phyloP scores from a whole-genome alignment of 805 yeast species.

The Wickerhamiella sergipiensis region DNA sequence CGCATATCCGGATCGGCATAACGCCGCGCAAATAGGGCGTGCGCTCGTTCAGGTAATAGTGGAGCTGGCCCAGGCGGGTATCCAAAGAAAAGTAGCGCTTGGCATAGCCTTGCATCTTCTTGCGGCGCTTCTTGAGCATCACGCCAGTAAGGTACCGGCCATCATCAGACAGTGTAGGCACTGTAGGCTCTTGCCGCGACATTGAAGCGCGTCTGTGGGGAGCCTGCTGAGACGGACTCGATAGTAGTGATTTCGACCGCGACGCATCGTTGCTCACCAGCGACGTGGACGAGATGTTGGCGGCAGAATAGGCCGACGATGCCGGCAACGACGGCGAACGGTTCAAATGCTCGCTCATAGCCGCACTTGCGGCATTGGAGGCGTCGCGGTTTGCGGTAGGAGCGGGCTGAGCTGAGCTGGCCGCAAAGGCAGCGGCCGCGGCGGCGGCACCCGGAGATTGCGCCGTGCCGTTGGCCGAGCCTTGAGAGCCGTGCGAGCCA shows the following conservation, averaged over 20 bases:
- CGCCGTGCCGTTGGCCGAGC: background rate
- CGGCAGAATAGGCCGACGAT: background rate
- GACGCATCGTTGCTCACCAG: background rate
- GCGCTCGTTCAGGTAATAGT: conserved; percentile 61
- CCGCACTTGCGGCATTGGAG: background rate
- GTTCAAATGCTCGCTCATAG: background rate
- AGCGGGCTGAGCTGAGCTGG: background rate
- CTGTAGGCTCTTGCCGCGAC: background rate
- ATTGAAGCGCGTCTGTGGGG: conserved; percentile 8
- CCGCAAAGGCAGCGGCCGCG: background rate
- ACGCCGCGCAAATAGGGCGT: conserved; percentile 74
- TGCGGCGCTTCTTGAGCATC: conserved; percentile 66
- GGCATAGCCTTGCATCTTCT: conserved; percentile 73
- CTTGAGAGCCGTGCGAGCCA: background rate
- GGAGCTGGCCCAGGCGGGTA: conserved; percentile 66
- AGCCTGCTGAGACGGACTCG: background rate
- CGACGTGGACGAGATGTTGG: background rate
- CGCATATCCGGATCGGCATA: conserved; percentile 72
- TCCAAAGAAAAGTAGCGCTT: conserved; percentile 77
- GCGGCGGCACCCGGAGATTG: background rate
- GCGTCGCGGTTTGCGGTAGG: background rate
- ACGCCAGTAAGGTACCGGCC: conserved; percentile 55
- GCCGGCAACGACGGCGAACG: background rate
- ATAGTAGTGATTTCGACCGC: background rate
- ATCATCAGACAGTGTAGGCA: background rate